phyloP scores from a whole-genome alignment of 495 filamentous ascomycete species.

The Xylaria grammica region DNA sequence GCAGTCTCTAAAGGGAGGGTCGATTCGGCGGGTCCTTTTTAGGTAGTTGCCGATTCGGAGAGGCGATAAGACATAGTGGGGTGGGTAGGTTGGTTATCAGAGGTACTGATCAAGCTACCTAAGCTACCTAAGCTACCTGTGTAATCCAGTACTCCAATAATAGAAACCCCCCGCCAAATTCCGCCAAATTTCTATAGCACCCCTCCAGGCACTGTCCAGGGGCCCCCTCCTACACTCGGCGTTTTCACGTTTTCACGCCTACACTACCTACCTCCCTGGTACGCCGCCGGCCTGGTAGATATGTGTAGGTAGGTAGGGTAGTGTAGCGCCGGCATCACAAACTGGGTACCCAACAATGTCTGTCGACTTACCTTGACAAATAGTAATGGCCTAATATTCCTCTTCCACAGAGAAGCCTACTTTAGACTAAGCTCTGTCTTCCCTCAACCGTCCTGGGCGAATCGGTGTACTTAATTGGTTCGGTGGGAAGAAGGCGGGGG shows the following conservation, averaged over 20 bases:
- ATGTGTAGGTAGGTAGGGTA: too few species aligned
- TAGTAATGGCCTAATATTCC: slow-evolving; percentile 1
- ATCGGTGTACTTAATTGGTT: slow-evolving; percentile 9
- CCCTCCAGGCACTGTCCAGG: slow-evolving; percentile 4
- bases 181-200: not conserved
- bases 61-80: slow-evolving; percentile 14
- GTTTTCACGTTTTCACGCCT: not conserved
- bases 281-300: too few species aligned
- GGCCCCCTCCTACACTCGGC: not conserved
- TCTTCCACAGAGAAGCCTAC: not conserved
- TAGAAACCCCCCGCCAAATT: slow-evolving; percentile 10
- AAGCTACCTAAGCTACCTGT: too few species aligned
- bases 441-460: not conserved
- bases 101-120: not conserved
- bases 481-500: not conserved
- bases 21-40: slow-evolving; percentile 24
- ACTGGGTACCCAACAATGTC: too few species aligned
- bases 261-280: too few species aligned
- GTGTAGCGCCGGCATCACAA: too few species aligned
- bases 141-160: too few species aligned
- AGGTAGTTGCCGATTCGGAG: slow-evolving; percentile 25
- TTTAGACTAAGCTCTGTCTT: not conserved
- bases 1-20: too few species aligned
- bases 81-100: not conserved
- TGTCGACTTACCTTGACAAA: slow-evolving; percentile 3